Percentiles rank a stretch among this genome's conserved stretches.
These are phyloP conservation scores for Pholiota adiposa DNA, from an alignment of 1,284 basidiomycete genomes.

Conservation along the genomic window DNA sequence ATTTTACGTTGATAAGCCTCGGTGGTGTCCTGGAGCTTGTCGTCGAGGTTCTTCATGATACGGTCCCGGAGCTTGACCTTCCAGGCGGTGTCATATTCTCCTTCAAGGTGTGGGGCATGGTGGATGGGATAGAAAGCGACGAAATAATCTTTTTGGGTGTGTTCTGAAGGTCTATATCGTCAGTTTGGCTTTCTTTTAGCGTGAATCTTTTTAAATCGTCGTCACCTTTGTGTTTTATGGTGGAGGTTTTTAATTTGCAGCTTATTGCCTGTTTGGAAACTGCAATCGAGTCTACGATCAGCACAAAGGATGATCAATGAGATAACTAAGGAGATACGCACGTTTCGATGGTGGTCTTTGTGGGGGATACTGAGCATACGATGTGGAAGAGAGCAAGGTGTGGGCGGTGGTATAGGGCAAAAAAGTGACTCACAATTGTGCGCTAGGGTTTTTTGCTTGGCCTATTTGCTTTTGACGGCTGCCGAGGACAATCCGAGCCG, in stretches of 20 bases:
- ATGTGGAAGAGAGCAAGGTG: conserved; percentile 2
- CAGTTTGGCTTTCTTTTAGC: neutral
- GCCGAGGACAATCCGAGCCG: neutral
- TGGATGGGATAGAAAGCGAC: neutral
- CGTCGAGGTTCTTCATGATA: conserved; percentile 24
- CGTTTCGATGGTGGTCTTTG: neutral
- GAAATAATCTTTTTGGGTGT: neutral
- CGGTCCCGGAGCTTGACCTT: conserved; percentile 23
- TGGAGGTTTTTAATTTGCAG: conserved; percentile 5
- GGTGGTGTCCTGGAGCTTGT: conserved; percentile 19
- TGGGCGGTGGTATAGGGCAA: neutral
- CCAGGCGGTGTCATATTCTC: conserved; percentile 15
- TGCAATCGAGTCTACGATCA: neutral
- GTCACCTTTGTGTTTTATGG: neutral
- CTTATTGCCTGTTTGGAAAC: conserved; percentile 12
- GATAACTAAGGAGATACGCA: neutral
- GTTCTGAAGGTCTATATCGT: neutral
- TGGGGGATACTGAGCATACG: conserved; percentile 6
- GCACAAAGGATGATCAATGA: neutral
- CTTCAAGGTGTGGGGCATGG: conserved; percentile 15
- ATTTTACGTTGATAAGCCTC: conserved; percentile 20
- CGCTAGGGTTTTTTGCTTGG: conserved; percentile 24
- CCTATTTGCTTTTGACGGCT: conserved; percentile 8
- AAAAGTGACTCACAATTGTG: conserved; percentile 12
- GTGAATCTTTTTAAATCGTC: neutral